Evolutionary conservation across 108 stramenopile genomes (phyloP), one percentile per base, ranked within the genome.

Genomic region (Cyclotella choctawhatcheeana): DNA sequence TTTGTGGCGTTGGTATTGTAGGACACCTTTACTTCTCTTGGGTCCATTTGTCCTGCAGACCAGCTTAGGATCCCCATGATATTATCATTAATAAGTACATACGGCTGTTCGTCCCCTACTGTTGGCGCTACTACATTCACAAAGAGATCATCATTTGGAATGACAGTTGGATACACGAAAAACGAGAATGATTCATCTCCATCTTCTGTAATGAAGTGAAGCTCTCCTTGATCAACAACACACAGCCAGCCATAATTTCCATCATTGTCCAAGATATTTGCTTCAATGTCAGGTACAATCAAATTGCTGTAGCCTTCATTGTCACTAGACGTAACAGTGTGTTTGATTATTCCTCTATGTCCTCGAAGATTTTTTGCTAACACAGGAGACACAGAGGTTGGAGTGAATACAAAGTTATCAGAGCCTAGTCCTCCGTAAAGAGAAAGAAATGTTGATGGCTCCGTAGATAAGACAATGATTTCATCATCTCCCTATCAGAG

Each of bases 291-390:
- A 54, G 27, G 45, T 27, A 74, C 60, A 29, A 30, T 14, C 44
- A 80, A 34, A 32, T 35, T 68, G 20, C 45, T 56, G 62, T 80
- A 80, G 20, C 34, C 32, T 2, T 14, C 21, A 74, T 50, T n/a
- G 4, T 69, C 73, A 31, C 2, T 40, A 44, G 64, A 66, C n/a
- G 58, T 16, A 20, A 80, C 44, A 29, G 20, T 24, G 58, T 80
- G 79, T 44, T 74, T 66, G 22, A 80, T 34, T 13, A 80, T 68
- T 2, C 79, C 79, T n/a, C 73, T 58, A 47, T 80, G 79, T n/a
- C 77, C 77, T 21, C 73, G 34, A 5, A 74, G 67, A 43, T 80
- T 80, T 47, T 80, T 74, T 2, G 79, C 74, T 5, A 69, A 60
- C 2, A 80, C 73, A 8, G 79, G 73, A 17, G 74, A 44, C 0